Base-by-base conservation (phyloP, 129 eudicot genomes). In the Centaurea solstitialis region DNA sequence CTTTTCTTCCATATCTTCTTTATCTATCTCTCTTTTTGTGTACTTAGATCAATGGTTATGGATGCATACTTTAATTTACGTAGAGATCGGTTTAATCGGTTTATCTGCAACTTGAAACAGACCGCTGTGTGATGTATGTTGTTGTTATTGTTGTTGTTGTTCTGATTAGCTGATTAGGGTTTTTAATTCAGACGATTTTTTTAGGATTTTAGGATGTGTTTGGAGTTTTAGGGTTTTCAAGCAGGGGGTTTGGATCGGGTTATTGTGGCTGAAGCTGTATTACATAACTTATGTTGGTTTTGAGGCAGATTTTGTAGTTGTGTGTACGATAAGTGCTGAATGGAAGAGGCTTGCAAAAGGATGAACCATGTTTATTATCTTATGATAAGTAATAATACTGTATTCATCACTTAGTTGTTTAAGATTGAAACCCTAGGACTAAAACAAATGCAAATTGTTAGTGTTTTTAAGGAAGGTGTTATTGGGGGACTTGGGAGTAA, bases 31-130 rank as follows among this genome's bases (percentile, higher is more conserved):
- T 17, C 62, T n/a, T n/a, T n/a, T n/a, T 53, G 4, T 37, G 71
- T 4, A 43, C 24, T 71, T 71, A 43, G 57, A 71, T 71, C 59
- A 72, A 24, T 39, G 50, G 41, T 8, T 47, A 12, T 33, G 35
- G 26, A 47, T 78, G 7, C 26, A 12, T 50, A 50, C 59, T 35
- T 18, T 20, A 7, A 30, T 69, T 50, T 79, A 35, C 37, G 53
- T 57, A 76, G 76, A 79, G 76, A 79, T 79, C 83, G 77, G 30
- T 9, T 57, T 53, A 35, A 79, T 79, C 83, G 77, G 30, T 9
- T 57, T 53, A 35, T 59, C 26, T 79, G 77, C 77, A 79, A 37
- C 75, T 40, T 43, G 50, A 45, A 11, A 18, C 45, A 20, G 53
- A 68, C 11, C 26, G 23, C 66, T n/a, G 11, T 30, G 35, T 17